Base-by-base conservation (phyloP, 495 filamentous ascomycete species). In the Annulohypoxylon moriforme region DNA sequence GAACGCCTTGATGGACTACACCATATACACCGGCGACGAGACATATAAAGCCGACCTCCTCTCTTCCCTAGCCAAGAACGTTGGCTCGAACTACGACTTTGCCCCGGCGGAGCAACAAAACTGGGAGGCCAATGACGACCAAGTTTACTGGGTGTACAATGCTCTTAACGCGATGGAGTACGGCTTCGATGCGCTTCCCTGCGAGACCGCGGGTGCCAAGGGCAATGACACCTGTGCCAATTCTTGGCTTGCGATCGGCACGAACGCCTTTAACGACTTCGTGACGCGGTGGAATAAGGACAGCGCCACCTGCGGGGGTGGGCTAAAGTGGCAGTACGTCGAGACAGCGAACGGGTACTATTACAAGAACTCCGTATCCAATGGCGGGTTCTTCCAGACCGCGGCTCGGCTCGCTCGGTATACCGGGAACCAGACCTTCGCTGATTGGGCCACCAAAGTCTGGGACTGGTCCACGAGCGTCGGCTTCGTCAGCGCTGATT, bases 301-400 rank as follows among this genome's bases (percentile, higher is more conserved):
- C 88, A 89, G 93, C 75, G 76, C 75, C 1, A 87, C 85, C 1
- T 97, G 94, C 79, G 84, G 84, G 31, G 94, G 94, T 53, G 94
- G 94, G 2, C 83, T 97, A 46, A 85, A 89, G 68, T 97, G 94
- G 94, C 93, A 97, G 80, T 92, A 94, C 66, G 90, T 86, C 78
- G 81, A 86, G 18, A 92, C 91, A 72, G 92, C 94, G 75, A 88
- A 82, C 33, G 94, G 94, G 4, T 97, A 93, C 77, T 86, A 88
- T 61, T 94, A 91, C 81, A 94, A 94, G 74, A 94, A 95, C 79
- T 85, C 89, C 46, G 89, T 93, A 36, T 89, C 91, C 40, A 93
- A 93, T 77, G 92, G 90, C 4, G 88, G 88, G 46, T 88, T 96
- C 73, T 93, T 95, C 81, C 92, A 94, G 75, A 83, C 94, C 7